Conservation (phyloP, 192 early-diverging fungal genomes). For the Backusella luteola region DNA sequence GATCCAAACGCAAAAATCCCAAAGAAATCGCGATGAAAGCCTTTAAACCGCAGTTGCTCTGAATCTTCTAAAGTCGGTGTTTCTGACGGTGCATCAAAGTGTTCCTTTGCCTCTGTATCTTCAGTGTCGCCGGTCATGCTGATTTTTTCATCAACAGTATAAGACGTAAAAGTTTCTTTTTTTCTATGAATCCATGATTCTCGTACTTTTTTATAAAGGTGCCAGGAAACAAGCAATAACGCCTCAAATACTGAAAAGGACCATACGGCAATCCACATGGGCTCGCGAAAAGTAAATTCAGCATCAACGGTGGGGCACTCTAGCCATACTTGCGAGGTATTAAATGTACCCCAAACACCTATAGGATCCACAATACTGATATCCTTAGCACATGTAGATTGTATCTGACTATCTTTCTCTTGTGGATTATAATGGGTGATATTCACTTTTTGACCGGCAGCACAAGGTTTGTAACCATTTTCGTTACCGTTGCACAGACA, state of each 20-base stretch:
- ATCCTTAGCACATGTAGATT: constrained; percentile 21
- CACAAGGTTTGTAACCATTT: constrained; percentile 45
- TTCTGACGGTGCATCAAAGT: neutral
- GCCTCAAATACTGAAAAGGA: constrained; percentile 41
- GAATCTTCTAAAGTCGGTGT: constrained; percentile 12
- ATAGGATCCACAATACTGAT: neutral
- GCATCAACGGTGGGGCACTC: constrained; percentile 45
- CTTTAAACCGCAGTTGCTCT: constrained; percentile 54
- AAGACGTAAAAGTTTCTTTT: neutral
- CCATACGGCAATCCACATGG: constrained; percentile 56
- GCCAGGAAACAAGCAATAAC: constrained; percentile 46
- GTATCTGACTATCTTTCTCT: constrained; percentile 35
- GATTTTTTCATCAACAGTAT: neutral
- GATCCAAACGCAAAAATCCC: constrained; percentile 53
- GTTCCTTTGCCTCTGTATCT: neutral
- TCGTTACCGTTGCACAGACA: constrained; percentile 44
- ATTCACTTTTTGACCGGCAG: constrained; percentile 38
- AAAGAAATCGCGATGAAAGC: constrained; percentile 54
- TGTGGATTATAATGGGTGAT: constrained; percentile 47
- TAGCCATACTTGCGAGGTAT: constrained; percentile 38
- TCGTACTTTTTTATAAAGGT: constrained; percentile 42
- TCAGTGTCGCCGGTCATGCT: neutral
- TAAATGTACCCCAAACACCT: constrained; percentile 5
- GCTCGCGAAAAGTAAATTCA: constrained; percentile 46
- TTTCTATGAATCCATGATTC: constrained; percentile 17